Evolutionary conservation across 2,329 filamentous ascomycete species (phyloP), one percentile per base, ranked within the genome.

Genomic region (Dactylellina drechsleri): DNA sequence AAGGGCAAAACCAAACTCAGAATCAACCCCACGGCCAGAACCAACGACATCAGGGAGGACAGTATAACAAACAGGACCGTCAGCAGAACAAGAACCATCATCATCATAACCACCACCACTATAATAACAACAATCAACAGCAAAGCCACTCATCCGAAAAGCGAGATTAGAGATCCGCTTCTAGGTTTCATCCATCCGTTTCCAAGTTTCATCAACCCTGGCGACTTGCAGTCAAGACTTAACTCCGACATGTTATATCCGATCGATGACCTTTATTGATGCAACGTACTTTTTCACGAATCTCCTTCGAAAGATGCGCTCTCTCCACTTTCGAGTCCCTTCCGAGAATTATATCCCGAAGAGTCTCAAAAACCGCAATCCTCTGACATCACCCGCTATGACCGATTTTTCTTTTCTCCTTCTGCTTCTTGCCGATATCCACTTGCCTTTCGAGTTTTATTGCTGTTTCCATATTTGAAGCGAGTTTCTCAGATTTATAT

Each of bases 71-170:
- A 28, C 65, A 70, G 40, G 64, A 76, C n/a, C 70, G 70, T 18
- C 70, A 61, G 26, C 68, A 73, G 47, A 74, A 67, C 77, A 64
- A 78, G 70, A 66, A 40, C 23, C 57, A 53, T 12, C 62, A 76
- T 20, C 71, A 76, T 31, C 56, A 59, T 26, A 41, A 62, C 31
- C 52, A 76, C 31, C 36, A 76, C 26, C 45, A 71, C 28, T 43
- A 54, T 57, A 67, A 54, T 18, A 62, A 20, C 49, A 73, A 47
- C 58, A 40, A 62, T 13, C 58, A 75, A 36, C 71, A 75, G 26
- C 67, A 66, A 45, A 57, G 12, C 50, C 61, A 76, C 16, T 49
- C 54, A 45, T 23, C 56, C 8, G 70, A 68, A 26, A 76, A 64
- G 62, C 66, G 67, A 64, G 65, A 71, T 57, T 76, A 71, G 60